Percentiles rank a stretch among this genome's conserved stretches.
These are phyloP conservation scores for Naganishia onofrii DNA, from an alignment of 768 basidiomycete genomes.

Conservation along the genomic window DNA sequence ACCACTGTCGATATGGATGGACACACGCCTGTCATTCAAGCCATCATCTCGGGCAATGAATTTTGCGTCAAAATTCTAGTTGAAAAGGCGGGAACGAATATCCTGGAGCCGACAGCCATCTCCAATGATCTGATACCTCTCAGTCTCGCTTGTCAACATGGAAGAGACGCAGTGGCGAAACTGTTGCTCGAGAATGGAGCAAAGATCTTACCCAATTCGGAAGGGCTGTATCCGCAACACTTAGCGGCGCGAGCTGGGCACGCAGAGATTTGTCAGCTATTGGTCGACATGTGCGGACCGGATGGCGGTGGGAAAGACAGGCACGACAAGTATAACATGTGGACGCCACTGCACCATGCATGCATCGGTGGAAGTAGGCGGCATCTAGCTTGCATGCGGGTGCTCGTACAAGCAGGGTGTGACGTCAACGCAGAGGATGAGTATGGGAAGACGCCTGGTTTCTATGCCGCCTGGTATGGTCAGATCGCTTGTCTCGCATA, in stretches of 20 bases:
- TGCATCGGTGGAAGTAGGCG: constrained; percentile 67
- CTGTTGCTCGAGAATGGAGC: constrained; percentile 76
- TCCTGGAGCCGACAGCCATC: constrained; percentile 62
- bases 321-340: constrained; percentile 96
- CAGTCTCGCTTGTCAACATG: constrained; percentile 84
- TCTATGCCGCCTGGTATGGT: constrained; percentile 94
- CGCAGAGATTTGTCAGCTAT: constrained; percentile 71
- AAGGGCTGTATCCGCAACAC: constrained; percentile 96
- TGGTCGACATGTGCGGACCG: constrained; percentile 61
- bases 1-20: constrained; percentile 85
- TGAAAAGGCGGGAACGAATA: constrained; percentile 60
- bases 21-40: constrained; percentile 89
- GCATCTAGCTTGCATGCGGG: constrained; percentile 66
- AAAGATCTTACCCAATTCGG: constrained; percentile 75
- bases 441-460: constrained; percentile 74
- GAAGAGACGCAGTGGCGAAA: constrained; percentile 76
- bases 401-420: constrained; percentile 76
- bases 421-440: constrained; percentile 78
- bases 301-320: constrained; percentile 64
- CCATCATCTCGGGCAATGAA: constrained; percentile 78
- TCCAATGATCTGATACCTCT: constrained; percentile 75
- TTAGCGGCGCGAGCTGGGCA: constrained; percentile 92
- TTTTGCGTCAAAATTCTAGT: constrained; percentile 81
- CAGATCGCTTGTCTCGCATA: constrained; percentile 49
- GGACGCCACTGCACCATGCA: constrained; percentile 96